Evolutionary conservation across 257 asterid species (phyloP).

Genomic region (Scutellaria baicalensis): DNA sequence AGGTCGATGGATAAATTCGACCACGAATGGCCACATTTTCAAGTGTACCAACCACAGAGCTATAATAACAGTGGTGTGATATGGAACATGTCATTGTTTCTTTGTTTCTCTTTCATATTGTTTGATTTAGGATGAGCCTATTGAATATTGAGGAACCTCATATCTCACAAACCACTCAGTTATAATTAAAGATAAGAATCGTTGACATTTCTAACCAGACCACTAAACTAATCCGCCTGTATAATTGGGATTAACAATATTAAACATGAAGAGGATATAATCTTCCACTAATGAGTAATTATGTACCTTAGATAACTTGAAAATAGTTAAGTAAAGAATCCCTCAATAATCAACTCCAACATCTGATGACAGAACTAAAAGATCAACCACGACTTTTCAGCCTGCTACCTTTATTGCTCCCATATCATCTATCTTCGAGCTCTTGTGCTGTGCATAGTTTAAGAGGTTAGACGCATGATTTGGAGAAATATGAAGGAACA

Average conservation of each 20-base stretch:
- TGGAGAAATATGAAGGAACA: neutral
- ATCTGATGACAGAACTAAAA: conserved; percentile 46
- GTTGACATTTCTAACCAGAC: conserved; percentile 10
- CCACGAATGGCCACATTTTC: neutral
- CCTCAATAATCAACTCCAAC: conserved; percentile 67
- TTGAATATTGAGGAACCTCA: conserved; percentile 3
- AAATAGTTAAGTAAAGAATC: conserved; percentile 39
- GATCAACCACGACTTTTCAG: conserved; percentile 49
- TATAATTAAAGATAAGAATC: conserved; percentile 7
- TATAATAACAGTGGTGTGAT: neutral
- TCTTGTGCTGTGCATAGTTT: conserved; percentile 84
- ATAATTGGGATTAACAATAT: conserved; percentile 10
- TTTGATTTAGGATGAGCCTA: neutral
- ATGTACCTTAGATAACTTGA: conserved; percentile 61
- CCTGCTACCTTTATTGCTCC: conserved; percentile 88
- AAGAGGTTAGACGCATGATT: conserved; percentile 27
- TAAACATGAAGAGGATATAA: conserved; percentile 15
- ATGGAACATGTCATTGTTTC: neutral
- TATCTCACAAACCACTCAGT: conserved; percentile 6
- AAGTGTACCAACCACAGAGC: neutral
- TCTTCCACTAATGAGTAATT: conserved; percentile 27
- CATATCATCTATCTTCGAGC: conserved; percentile 90
- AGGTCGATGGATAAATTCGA: neutral
- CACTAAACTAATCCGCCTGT: neutral
- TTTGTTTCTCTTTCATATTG: neutral